Evolutionary conservation across 2,329 filamentous ascomycete species (phyloP).

Genomic region (Ophiostoma himal-ulmi): DNA sequence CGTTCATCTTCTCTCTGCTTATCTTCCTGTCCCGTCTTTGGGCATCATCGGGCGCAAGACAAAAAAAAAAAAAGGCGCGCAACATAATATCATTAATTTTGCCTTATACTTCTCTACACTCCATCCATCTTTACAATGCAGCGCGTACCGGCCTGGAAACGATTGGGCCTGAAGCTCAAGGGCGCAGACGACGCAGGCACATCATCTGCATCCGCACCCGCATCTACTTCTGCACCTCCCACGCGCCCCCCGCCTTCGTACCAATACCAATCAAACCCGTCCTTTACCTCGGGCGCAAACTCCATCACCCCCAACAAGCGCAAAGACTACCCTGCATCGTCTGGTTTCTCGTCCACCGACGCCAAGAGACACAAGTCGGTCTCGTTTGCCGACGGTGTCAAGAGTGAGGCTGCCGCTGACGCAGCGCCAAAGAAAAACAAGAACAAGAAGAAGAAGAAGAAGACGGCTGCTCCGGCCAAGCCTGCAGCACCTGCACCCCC

Average conservation of each 20-base stretch:
- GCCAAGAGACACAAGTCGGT: constrained; percentile 42
- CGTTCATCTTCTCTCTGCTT: not conserved
- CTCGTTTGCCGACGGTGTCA: constrained; percentile 43
- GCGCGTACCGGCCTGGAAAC: constrained; percentile 54
- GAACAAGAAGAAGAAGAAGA: constrained; percentile 30
- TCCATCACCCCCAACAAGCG: constrained; percentile 24
- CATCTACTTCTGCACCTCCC: not conserved
- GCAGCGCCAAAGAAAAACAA: constrained; percentile 23
- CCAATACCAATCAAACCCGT: constrained; percentile 29
- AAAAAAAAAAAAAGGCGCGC: not conserved
- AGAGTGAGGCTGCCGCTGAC: constrained; percentile 26
- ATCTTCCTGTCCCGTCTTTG: not conserved
- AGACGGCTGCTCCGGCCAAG: constrained; percentile 29
- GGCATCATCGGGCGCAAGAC: not conserved
- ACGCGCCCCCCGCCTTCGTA: constrained; percentile 34
- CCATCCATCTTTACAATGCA: constrained; percentile 38
- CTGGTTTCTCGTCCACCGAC: constrained; percentile 24
- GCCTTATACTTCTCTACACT: constrained; percentile 34
- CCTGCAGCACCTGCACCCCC: constrained; percentile 11
- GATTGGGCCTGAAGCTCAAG: constrained; percentile 59
- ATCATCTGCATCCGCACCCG: constrained; percentile 29
- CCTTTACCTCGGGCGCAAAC: constrained; percentile 4
- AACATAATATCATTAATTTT: not conserved
- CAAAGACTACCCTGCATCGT: constrained; percentile 23
- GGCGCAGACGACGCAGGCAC: constrained; percentile 35